Evolutionary conservation across 2,329 filamentous ascomycete species (phyloP).

Genomic region (Diaporthe caulivora): DNA sequence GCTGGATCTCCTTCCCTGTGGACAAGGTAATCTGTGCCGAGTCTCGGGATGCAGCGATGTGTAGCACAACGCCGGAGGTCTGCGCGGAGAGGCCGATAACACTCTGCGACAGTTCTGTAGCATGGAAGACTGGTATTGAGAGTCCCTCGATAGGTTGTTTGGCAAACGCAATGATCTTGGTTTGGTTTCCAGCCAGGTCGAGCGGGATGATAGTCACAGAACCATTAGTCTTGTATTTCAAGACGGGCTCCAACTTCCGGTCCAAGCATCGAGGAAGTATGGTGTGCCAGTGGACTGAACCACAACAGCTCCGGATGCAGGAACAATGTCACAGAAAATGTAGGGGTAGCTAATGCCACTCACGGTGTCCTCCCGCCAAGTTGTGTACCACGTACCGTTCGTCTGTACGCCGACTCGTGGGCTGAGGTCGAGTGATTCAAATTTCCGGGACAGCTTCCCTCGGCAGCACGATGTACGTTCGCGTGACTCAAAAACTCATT

Average conservation of each 20-base stretch:
- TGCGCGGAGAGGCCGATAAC: not conserved
- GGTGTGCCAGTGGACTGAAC: slow-evolving; percentile 22
- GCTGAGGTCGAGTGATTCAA: not conserved
- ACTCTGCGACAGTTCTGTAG: not conserved
- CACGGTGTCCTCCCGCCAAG: slow-evolving; percentile 23
- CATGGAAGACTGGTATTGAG: not conserved
- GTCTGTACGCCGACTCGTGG: not conserved
- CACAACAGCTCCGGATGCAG: not conserved
- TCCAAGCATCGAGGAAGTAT: slow-evolving; percentile 53
- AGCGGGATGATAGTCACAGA: slow-evolving; percentile 10
- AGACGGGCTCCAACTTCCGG: slow-evolving; percentile 36
- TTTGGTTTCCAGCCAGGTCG: slow-evolving; percentile 27
- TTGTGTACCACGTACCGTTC: slow-evolving; percentile 29
- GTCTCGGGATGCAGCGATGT: not conserved
- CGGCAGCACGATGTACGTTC: slow-evolving; percentile 23
- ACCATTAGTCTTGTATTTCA: not conserved
- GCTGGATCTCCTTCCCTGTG: not conserved
- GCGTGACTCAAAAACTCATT: not conserved
- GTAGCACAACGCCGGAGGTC: not conserved
- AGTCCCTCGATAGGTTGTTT: not conserved
- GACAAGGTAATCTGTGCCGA: not conserved
- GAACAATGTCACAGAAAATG: slow-evolving; percentile 4
- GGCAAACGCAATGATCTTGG: slow-evolving; percentile 16
- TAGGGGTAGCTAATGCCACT: slow-evolving; percentile 12
- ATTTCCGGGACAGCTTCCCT: not conserved